phyloP scores from a whole-genome alignment of 2,329 filamentous ascomycete species.

The Clonostachys sp. region DNA sequence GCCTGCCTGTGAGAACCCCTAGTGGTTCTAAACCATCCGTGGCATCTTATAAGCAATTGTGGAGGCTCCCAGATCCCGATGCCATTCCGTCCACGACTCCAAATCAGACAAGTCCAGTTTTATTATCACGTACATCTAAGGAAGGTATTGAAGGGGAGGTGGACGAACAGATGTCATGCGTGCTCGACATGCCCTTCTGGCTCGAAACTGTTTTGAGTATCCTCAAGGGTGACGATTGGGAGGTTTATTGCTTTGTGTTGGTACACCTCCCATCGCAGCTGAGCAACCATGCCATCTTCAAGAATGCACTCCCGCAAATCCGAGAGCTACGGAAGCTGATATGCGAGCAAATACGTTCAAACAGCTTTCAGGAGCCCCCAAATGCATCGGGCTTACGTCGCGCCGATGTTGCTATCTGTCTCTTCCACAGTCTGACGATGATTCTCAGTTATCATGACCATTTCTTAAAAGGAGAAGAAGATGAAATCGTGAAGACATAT shows the following conservation, averaged over 20 bases:
- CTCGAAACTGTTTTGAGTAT: constrained; percentile 72
- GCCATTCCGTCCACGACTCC: constrained; percentile 46
- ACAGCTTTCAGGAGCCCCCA: constrained; percentile 78
- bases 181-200: constrained; percentile 63
- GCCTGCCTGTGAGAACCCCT: constrained; percentile 30
- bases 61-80: constrained; percentile 52
- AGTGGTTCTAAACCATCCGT: constrained; percentile 27
- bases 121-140: constrained; percentile 2
- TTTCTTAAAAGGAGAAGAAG: constrained; percentile 80
- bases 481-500: constrained; percentile 84
- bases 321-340: constrained; percentile 70
- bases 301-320: constrained; percentile 67
- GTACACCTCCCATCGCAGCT: constrained; percentile 84
- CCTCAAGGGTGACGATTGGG: constrained; percentile 79
- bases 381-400: constrained; percentile 74
- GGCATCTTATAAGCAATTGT: constrained; percentile 43
- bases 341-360: constrained; percentile 77
- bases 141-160: constrained; percentile 7
- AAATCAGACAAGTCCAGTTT: constrained; percentile 40
- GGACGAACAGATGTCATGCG: constrained; percentile 11
- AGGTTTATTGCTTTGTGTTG: constrained; percentile 86
- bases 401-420: constrained; percentile 81
- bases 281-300: constrained; percentile 84
- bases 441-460: constrained; percentile 86
- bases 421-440: constrained; percentile 83